A percentile compares a stretch with the other conserved stretches of the same genome.
phyloP scores from a whole-genome alignment of 2,329 filamentous ascomycete genomes.

The Ciborinia camelliae region DNA sequence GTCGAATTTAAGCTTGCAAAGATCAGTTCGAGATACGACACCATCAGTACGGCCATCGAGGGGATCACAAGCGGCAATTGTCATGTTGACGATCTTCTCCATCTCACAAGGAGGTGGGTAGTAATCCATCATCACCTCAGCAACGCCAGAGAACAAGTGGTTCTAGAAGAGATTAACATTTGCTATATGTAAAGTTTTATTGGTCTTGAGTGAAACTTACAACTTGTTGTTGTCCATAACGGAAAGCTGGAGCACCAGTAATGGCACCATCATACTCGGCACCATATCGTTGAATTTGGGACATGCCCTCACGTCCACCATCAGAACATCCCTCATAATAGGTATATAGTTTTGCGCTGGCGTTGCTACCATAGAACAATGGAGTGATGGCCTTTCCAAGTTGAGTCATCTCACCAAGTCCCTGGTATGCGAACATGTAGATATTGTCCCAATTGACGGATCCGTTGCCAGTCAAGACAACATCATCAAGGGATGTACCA shows the following conservation, averaged over 20 bases:
- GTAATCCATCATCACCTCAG: slow-evolving; percentile 43
- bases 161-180: background rate
- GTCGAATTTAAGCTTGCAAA: slow-evolving; percentile 48
- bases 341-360: slow-evolving; percentile 21
- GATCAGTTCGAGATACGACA: slow-evolving; percentile 48
- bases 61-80: slow-evolving; percentile 52
- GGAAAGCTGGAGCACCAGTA: slow-evolving; percentile 47
- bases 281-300: slow-evolving; percentile 42
- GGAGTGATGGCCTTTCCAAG: slow-evolving; percentile 45
- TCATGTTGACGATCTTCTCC: slow-evolving; percentile 51
- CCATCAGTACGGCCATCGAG: slow-evolving; percentile 54
- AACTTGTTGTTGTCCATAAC: slow-evolving; percentile 45
- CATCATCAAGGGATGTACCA: slow-evolving; percentile 39
- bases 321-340: slow-evolving; percentile 44
- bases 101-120: slow-evolving; percentile 46
- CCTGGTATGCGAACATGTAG: slow-evolving; percentile 43
- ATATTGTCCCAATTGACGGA: slow-evolving; percentile 38
- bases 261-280: slow-evolving; percentile 46
- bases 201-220: background rate
- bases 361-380: slow-evolving; percentile 41
- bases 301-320: slow-evolving; percentile 50
- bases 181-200: background rate
- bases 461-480: slow-evolving; percentile 35
- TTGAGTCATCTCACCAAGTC: slow-evolving; percentile 39
- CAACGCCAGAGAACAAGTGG: slow-evolving; percentile 37